Evolutionary conservation across 805 yeast species (phyloP).

Genomic region (Pichia exigua): DNA sequence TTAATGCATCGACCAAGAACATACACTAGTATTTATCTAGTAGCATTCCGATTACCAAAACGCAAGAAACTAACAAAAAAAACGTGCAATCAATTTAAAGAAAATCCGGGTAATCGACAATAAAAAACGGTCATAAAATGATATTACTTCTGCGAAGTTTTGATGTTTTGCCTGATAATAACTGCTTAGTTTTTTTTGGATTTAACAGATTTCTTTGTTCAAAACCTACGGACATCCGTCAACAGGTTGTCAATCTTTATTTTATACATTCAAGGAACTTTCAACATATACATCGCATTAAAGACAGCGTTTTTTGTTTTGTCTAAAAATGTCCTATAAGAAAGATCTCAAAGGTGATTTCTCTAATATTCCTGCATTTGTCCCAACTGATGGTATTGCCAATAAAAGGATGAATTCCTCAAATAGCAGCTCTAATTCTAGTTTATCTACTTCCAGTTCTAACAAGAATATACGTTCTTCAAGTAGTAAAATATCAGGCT

Average conservation of each 20-base stretch:
- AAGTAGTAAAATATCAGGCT: slow-evolving; percentile 2
- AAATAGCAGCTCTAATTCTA: not conserved
- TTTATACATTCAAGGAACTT: not conserved
- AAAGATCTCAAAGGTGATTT: slow-evolving; percentile 1
- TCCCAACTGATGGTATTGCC: not conserved
- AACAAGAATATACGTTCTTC: not conserved
- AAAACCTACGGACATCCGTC: not conserved
- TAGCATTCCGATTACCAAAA: too few species aligned
- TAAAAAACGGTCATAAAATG: not conserved
- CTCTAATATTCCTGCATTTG: not conserved
- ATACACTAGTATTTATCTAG: too few species aligned
- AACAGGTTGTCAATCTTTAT: not conserved
- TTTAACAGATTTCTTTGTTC: not conserved
- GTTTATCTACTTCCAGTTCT: not conserved
- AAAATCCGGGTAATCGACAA: not conserved
- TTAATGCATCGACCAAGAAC: too few species aligned
- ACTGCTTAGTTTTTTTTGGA: not conserved
- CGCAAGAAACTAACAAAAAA: not conserved
- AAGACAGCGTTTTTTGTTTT: not conserved
- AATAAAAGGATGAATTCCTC: not conserved
- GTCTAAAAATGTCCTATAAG: not conserved
- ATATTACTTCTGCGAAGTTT: not conserved
- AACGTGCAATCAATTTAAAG: not conserved
- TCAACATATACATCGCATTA: not conserved
- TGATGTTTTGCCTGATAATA: not conserved